Evolutionary conservation across 208 protist genomes (phyloP).

Genomic region (Acanthamoeba sp.): DNA sequence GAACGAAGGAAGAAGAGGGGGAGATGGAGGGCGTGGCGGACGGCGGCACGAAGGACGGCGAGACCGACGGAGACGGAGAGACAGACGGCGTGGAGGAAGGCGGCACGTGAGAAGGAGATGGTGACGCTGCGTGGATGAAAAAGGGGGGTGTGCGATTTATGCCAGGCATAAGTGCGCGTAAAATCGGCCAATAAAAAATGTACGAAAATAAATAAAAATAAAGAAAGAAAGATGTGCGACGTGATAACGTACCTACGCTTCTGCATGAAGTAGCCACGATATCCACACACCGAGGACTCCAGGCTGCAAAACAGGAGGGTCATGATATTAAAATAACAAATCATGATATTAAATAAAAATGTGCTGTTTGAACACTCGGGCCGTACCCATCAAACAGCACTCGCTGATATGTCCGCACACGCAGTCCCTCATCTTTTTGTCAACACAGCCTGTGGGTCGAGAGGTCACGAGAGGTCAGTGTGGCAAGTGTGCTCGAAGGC

Average conservation of each 20-base stretch:
- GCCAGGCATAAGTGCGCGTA: not conserved
- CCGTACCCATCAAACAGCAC: slow-evolving; percentile 37
- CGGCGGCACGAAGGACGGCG: not conserved
- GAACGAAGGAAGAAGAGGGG: not conserved
- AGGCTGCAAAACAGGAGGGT: not conserved
- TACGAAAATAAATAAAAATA: too few species aligned
- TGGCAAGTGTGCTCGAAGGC: not conserved
- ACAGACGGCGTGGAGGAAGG: slow-evolving; percentile 15
- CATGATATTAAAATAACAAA: too few species aligned
- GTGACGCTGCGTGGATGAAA: not conserved
- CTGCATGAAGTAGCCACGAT: not conserved
- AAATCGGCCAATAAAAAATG: too few species aligned
- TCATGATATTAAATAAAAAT: too few species aligned
- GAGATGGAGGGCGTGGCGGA: not conserved
- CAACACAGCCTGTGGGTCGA: not conserved
- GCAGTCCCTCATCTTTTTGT: not conserved
- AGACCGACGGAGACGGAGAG: not conserved
- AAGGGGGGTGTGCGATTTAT: not conserved
- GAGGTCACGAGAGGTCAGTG: not conserved
- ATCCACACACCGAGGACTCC: not conserved
- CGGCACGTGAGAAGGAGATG: slow-evolving; percentile 16
- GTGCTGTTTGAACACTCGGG: too few species aligned
- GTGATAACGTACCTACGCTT: not conserved
- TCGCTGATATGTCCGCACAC: not conserved
- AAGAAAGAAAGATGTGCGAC: too few species aligned